Evolutionary conservation across 2,329 filamentous ascomycete species (phyloP).

Genomic region (Neurospora sp.): DNA sequence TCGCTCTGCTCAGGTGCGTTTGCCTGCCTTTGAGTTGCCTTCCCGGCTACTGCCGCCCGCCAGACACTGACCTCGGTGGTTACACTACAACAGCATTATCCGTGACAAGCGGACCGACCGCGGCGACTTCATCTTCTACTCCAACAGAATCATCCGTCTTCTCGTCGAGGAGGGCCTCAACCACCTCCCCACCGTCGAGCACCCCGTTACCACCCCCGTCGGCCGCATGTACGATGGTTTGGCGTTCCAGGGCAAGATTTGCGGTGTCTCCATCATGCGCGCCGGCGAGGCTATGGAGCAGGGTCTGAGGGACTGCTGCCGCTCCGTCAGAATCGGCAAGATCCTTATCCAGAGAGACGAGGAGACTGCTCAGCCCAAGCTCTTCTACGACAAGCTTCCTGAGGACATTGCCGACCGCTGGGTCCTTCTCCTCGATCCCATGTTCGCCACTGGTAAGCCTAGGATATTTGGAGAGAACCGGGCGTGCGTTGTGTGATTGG

Average conservation of each 20-base stretch:
- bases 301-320: conserved; percentile 88
- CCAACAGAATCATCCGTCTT: conserved; percentile 92
- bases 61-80: conserved; percentile 2
- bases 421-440: conserved; percentile 93
- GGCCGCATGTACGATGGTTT: conserved; percentile 83
- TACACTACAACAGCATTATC: conserved; percentile 62
- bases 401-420: conserved; percentile 87
- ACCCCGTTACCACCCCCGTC: conserved; percentile 83
- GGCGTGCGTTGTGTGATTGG: neutral
- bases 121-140: conserved; percentile 98
- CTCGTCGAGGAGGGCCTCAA: conserved; percentile 96
- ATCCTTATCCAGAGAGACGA: conserved; percentile 97
- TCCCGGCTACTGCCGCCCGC: neutral
- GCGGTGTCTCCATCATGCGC: conserved; percentile 96
- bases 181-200: conserved; percentile 84
- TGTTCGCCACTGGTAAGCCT: conserved; percentile 84
- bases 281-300: conserved; percentile 99
- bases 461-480: neutral
- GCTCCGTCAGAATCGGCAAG: conserved; percentile 96
- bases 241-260: conserved; percentile 96
- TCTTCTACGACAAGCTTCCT: conserved; percentile 97
- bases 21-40: conserved; percentile 5
- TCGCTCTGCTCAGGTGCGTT: conserved; percentile 83
- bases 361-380: conserved; percentile 80
- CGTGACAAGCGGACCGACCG: conserved; percentile 81